Conservation (phyloP, 1,139 yeast genomes). For the Yamadazyma triangularis region DNA sequence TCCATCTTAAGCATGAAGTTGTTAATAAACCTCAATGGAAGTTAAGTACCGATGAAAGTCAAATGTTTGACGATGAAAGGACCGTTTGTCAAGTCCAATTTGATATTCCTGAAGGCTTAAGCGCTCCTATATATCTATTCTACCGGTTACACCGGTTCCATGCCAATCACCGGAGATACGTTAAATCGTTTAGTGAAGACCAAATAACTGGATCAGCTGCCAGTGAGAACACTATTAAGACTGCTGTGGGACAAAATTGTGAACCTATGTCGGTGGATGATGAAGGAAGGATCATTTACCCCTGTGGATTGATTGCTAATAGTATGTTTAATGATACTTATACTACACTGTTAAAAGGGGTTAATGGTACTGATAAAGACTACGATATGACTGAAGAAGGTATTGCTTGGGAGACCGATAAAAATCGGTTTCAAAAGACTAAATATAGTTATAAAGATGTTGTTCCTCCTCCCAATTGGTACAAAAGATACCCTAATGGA, state of each 20-base stretch:
- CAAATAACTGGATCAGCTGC: constrained; percentile 79
- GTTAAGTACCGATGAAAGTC: constrained; percentile 45
- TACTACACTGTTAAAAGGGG: constrained; percentile 37
- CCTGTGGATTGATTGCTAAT: constrained; percentile 79
- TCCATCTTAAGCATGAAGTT: constrained; percentile 41
- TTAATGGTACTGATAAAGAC: constrained; percentile 33
- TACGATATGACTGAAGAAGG: constrained; percentile 51
- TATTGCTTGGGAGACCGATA: constrained; percentile 68
- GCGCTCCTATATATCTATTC: constrained; percentile 73
- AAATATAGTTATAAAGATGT: constrained; percentile 51
- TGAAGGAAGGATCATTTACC: constrained; percentile 57
- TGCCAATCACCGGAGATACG: constrained; percentile 93
- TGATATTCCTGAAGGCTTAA: constrained; percentile 67
- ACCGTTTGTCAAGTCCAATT: constrained; percentile 76
- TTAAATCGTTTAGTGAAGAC: constrained; percentile 83
- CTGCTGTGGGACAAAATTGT: constrained; percentile 79
- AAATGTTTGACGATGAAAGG: constrained; percentile 51
- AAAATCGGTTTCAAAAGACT: constrained; percentile 55
- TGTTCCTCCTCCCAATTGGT: constrained; percentile 81
- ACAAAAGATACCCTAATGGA: constrained; percentile 60
- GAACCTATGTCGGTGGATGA: constrained; percentile 64
- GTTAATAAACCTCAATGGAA: constrained; percentile 48
- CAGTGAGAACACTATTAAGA: constrained; percentile 49
- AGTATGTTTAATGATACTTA: constrained; percentile 70
- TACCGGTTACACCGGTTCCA: constrained; percentile 80